A percentile compares a stretch with the other conserved stretches of the same genome.
These are phyloP conservation scores for Paecilomyces fulvus DNA, from an alignment of 2,329 filamentous ascomycete genomes.

Conservation along the genomic window DNA sequence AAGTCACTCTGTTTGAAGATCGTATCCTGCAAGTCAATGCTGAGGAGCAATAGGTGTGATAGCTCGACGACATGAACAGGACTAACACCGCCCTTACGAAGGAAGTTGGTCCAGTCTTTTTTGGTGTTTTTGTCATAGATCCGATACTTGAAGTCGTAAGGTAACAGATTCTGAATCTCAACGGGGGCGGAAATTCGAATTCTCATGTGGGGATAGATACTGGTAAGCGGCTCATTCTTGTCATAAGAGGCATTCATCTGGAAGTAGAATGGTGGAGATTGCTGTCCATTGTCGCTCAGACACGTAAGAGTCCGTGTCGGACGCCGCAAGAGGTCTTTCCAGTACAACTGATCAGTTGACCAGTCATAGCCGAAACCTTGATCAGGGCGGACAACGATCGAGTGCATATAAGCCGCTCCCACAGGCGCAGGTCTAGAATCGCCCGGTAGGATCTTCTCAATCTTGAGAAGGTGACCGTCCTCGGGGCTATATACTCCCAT, in stretches of 20 bases:
- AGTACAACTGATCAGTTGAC: constrained; percentile 84
- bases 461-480: constrained; percentile 86
- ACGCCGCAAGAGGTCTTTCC: constrained; percentile 79
- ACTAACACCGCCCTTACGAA: constrained; percentile 91
- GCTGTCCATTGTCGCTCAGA: constrained; percentile 72
- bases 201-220: constrained; percentile 88
- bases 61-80: constrained; percentile 96
- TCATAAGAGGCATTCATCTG: constrained; percentile 85
- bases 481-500: constrained; percentile 81
- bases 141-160: constrained; percentile 97
- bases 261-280: constrained; percentile 82
- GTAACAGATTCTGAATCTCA: constrained; percentile 86
- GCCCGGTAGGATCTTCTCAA: constrained; percentile 92
- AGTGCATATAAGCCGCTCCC: constrained; percentile 84
- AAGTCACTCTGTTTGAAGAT: constrained; percentile 93
- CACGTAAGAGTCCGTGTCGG: constrained; percentile 85
- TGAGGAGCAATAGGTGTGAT: constrained; percentile 84
- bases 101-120: constrained; percentile 98
- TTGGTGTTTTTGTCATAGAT: constrained; percentile 99
- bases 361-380: constrained; percentile 95
- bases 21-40: constrained; percentile 93
- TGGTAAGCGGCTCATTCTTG: constrained; percentile 70
- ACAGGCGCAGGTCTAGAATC: constrained; percentile 85
- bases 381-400: constrained; percentile 78
- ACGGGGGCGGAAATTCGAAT: constrained; percentile 86